These are phyloP conservation scores for Lophium mytilinum DNA, from an alignment of 495 filamentous ascomycete species.

Conservation along the genomic window DNA sequence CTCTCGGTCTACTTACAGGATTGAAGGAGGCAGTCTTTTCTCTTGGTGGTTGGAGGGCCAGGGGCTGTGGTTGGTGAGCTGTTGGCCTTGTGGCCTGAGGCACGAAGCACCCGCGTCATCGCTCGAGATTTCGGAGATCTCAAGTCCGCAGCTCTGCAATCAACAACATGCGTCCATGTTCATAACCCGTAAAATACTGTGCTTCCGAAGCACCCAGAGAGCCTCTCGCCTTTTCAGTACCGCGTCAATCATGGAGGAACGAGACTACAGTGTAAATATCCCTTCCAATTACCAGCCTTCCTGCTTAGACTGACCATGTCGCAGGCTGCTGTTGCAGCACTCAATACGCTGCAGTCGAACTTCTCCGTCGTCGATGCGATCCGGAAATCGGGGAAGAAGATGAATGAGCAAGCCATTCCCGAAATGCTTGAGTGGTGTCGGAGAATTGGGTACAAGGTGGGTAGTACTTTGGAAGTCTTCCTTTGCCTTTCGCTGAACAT, in stretches of 20 bases:
- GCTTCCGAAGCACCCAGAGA: neutral
- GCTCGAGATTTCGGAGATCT: neutral
- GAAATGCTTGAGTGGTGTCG: constrained; percentile 72
- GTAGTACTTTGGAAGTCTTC: constrained; percentile 18
- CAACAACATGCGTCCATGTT: constrained; percentile 1
- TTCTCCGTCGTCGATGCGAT: constrained; percentile 69
- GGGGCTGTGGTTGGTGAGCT: too few species aligned
- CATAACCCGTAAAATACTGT: neutral
- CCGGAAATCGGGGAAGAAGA: constrained; percentile 55
- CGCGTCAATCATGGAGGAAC: constrained; percentile 7
- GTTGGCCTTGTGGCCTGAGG: neutral
- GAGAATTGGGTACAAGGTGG: constrained; percentile 71
- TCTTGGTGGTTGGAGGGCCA: too few species aligned
- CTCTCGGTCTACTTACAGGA: too few species aligned
- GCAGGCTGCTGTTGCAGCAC: constrained; percentile 74
- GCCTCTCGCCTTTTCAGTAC: neutral
- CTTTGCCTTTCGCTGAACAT: neutral
- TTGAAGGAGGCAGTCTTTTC: too few species aligned
- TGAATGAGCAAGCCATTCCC: constrained; percentile 59
- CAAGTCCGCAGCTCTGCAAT: neutral
- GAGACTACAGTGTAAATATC: constrained; percentile 20
- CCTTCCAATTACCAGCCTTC: neutral
- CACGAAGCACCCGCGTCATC: neutral
- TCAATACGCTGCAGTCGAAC: constrained; percentile 88
- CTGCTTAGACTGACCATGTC: neutral